phyloP scores from a whole-genome alignment of 345 rosid species.

The Citrus maxima region DNA sequence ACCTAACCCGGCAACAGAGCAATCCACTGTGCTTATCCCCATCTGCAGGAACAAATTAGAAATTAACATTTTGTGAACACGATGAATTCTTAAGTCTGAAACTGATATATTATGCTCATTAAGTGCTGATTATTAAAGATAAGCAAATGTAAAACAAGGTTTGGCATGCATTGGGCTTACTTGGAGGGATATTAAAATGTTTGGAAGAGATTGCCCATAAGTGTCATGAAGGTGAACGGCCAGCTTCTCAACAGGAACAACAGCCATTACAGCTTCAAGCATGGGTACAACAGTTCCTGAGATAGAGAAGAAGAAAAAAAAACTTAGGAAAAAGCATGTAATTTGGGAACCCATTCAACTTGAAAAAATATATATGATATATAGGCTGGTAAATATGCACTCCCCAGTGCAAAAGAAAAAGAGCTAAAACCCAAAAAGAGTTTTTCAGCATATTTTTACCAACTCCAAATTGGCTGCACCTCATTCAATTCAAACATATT shows the following conservation, averaged over 20 bases:
- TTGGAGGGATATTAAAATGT: constrained; percentile 66
- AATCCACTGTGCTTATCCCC: constrained; percentile 70
- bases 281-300: constrained; percentile 63
- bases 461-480: background rate
- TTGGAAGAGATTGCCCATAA: constrained; percentile 81
- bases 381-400: background rate
- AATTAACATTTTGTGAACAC: background rate
- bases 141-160: background rate
- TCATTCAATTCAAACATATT: background rate
- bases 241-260: constrained; percentile 60
- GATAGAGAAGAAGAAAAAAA: background rate
- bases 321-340: background rate
- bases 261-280: constrained; percentile 73
- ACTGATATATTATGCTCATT: background rate
- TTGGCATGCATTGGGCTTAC: constrained; percentile 27
- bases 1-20: constrained; percentile 65
- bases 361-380: background rate
- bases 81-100: background rate
- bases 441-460: background rate
- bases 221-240: constrained; percentile 86
- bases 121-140: background rate
- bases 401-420: background rate
- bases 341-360: background rate
- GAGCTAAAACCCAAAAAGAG: background rate
- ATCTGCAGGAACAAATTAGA: constrained; percentile 34